phyloP scores from a whole-genome alignment of 1,284 basidiomycete species.

The Mycena citricolor region DNA sequence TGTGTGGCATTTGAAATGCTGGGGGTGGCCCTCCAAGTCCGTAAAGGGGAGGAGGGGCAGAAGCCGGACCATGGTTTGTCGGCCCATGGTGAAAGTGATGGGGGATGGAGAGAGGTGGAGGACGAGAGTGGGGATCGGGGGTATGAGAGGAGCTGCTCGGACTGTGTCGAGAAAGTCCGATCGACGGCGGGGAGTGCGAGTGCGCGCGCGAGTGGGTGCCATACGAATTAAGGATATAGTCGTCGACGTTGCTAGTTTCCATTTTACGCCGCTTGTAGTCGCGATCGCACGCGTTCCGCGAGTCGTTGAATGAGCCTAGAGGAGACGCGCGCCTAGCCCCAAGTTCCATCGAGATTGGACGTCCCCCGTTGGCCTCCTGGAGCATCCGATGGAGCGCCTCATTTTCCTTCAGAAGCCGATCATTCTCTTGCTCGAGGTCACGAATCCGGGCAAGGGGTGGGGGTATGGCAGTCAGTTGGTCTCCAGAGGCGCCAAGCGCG shows the following conservation, averaged over 20 bases:
- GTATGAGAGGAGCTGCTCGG: conserved; percentile 39
- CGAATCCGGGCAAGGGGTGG: conserved; percentile 69
- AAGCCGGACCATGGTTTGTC: conserved; percentile 34
- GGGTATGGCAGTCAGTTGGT: conserved; percentile 67
- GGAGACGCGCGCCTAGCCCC: conserved; percentile 31
- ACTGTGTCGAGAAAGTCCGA: conserved; percentile 29
- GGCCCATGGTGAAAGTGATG: conserved; percentile 44
- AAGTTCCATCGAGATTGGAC: conserved; percentile 30
- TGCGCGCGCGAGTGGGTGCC: conserved; percentile 1
- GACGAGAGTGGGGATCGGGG: conserved; percentile 44
- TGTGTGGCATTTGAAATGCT: conserved; percentile 61
- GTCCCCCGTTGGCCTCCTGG: conserved; percentile 5
- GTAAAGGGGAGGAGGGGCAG: conserved; percentile 44
- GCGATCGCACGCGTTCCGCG: conserved; percentile 52
- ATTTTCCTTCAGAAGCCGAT: conserved; percentile 64
- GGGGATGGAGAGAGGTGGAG: conserved; percentile 63
- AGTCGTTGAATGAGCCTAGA: conserved; percentile 45
- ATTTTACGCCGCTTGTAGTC: conserved; percentile 65
- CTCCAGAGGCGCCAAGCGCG: conserved; percentile 64
- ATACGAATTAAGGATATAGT: conserved; percentile 50
- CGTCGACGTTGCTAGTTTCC: conserved; percentile 42
- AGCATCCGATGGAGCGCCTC: conserved; percentile 66
- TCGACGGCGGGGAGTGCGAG: not conserved
- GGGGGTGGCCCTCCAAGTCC: conserved; percentile 44
- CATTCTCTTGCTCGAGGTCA: conserved; percentile 75